A percentile compares a stretch with the other conserved stretches of the same genome.
Evolutionary conservation across 75 land plant species (phyloP).

Genomic region (Gnetum montanum): DNA sequence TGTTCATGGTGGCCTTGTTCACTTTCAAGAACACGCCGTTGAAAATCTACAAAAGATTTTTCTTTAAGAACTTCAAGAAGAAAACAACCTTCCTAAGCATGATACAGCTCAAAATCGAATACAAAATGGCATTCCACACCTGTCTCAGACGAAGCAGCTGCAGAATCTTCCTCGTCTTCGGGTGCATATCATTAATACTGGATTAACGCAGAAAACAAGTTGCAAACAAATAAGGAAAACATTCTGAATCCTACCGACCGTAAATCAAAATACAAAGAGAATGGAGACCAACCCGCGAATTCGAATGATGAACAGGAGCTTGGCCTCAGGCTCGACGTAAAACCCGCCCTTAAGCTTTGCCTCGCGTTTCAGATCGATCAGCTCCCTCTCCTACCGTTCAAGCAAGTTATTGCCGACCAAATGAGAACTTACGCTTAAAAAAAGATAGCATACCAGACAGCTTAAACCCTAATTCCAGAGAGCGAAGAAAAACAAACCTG

Average conservation of each 20-base stretch:
- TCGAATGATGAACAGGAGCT: constrained; percentile 56
- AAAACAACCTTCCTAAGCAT: background rate
- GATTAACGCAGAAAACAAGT: background rate
- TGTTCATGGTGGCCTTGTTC: constrained; percentile 72
- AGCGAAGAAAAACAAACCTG: constrained; percentile 18
- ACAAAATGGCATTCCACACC: constrained; percentile 17
- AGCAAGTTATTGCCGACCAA: background rate
- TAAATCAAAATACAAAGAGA: background rate
- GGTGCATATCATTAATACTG: constrained; percentile 78
- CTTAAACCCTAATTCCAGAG: background rate
- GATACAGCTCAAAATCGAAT: background rate
- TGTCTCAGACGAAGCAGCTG: constrained; percentile 75
- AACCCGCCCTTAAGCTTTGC: constrained; percentile 70
- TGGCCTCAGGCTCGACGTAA: constrained; percentile 73
- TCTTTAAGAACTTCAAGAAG: background rate
- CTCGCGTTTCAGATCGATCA: constrained; percentile 59
- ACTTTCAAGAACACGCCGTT: constrained; percentile 77
- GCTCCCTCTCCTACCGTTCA: constrained; percentile 40
- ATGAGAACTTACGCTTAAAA: background rate
- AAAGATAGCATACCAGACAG: background rate
- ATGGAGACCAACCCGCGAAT: constrained; percentile 71
- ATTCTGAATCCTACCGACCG: background rate
- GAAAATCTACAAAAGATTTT: constrained; percentile 46
- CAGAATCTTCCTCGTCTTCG: constrained; percentile 68
- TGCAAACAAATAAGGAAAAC: background rate